Evolutionary conservation across 306 rosid species (phyloP).

Genomic region (Trifolium dubium): DNA sequence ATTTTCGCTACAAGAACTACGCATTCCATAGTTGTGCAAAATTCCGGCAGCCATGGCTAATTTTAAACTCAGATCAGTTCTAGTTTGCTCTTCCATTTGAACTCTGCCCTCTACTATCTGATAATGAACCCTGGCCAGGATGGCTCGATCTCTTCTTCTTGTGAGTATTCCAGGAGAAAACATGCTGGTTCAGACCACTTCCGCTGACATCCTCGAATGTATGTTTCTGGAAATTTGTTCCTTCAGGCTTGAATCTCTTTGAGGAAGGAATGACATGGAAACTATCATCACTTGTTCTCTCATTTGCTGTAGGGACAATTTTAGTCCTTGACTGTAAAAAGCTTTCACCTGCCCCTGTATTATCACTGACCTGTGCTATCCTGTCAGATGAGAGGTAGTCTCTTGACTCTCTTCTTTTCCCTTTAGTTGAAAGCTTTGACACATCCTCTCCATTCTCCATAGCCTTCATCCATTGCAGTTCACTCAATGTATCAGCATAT

Average conservation of each 20-base stretch:
- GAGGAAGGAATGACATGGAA: conserved; percentile 52
- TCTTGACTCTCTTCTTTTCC: conserved; percentile 58
- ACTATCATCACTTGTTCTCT: conserved; percentile 68
- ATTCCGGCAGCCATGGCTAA: conserved; percentile 37
- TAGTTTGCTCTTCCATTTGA: conserved; percentile 75
- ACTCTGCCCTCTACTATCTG: conserved; percentile 70
- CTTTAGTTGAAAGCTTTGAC: conserved; percentile 56
- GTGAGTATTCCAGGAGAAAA: conserved; percentile 82
- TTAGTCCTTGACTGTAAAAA: conserved; percentile 48
- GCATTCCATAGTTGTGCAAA: conserved; percentile 24
- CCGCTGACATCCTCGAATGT: conserved; percentile 54
- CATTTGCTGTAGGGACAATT: conserved; percentile 48
- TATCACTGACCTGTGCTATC: conserved; percentile 50
- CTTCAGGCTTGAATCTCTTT: conserved; percentile 70
- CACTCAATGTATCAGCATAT: conserved; percentile 87
- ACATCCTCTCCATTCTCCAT: conserved; percentile 89
- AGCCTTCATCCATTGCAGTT: conserved; percentile 90
- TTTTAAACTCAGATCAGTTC: conserved; percentile 51
- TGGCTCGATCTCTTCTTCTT: conserved; percentile 88
- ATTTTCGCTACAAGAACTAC: conserved; percentile 29
- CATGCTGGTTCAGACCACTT: conserved; percentile 60
- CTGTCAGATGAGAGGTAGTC: conserved; percentile 52
- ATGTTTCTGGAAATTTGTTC: conserved; percentile 48
- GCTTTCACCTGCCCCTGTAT: conserved; percentile 54
- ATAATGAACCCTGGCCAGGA: conserved; percentile 56